Evolutionary conservation across 129 eudicot species (phyloP), one percentile per base, ranked within the genome.

Genomic region (Gnaphalium uliginosum): DNA sequence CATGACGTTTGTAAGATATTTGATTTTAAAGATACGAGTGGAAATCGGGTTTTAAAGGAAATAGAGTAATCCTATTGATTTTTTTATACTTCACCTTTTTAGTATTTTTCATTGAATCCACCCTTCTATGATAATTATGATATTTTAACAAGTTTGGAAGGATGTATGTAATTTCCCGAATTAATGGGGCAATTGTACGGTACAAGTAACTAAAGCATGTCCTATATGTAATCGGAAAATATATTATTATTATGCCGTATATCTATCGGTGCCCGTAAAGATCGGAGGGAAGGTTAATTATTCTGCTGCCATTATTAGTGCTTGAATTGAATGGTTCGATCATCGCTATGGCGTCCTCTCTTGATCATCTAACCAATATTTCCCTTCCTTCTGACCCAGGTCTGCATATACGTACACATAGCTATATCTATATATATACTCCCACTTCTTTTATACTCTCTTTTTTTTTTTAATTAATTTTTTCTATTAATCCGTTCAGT

Each of bases 381-480:
- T 81, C 89, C 30, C 66, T 84, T 68, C 83, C 92, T 76, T 77
- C 92, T 66, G 94, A 86, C 50, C 86, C 97, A 43, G 97, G 97
- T 80, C 74, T 61, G 35, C 75, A 23, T n/a, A 32, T 56, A 54
- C 60, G 11, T 56, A 56, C 25, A 19, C 25, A 22, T 5, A 53
- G 8, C 61, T 62, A 6, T 62, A 27, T 62, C 11, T 60, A 18
- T 59, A 24, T 59, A 24, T 60, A 23, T 61, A 25, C 46, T 39
- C 37, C 29, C 66, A 61, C 35, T 59, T 59, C 29, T 26, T 10
- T 21, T 7, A 72, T 60, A 37, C 59, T 14, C 69, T 78, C 37
- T 8, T 11, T 46, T 21, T 43, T n/a, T n/a, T n/a, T n/a, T n/a
- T n/a, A n/a, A 29, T 59, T 23, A 15, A 70, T 76, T 32, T 74